Evolutionary conservation across 139 green algal genomes (phyloP), one percentile per base, ranked within the genome.

Genomic region (Coelastrella sp.): DNA sequence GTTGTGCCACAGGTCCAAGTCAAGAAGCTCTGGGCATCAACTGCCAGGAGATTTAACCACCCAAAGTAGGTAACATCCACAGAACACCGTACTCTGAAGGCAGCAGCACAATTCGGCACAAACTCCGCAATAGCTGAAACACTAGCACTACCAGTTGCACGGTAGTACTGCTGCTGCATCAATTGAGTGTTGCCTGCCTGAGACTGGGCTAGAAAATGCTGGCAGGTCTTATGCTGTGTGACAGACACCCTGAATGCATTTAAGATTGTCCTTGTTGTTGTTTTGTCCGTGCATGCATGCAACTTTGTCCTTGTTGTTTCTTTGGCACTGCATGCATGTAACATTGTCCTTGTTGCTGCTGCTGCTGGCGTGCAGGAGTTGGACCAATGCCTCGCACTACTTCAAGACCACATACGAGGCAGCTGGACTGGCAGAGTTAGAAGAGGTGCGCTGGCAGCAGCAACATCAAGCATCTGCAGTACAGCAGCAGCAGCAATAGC

Each of bases 371-470:
- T n/a, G 3, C 64, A 87, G 68, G 66, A 80, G 68, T 5, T 88
- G 83, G 83, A 88, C 83, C 66, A 88, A 88, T 73, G 83, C 68
- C 20, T 88, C 83, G 5, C 68, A 88, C 68, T 80, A 80, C 54
- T 88, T 88, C 83, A 88, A 60, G 83, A 71, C 68, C 3, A 68
- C 83, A 23, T 88, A 71, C 10, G 83, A 88, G 54, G 7, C 66
- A 58, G 17, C 68, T 23, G 83, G 83, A 5, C 83, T 88, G 8
- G 14, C 8, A 14, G 17, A 80, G 19, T 10, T 81, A 13, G 83
- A 88, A 32, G 23, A 80, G 7, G 83, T 88, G 64, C 77, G 82
- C 64, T 7, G 4, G 78, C 80, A 86, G 80, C 59, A 86, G 80
- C 60, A 57, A 5, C 57, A 57, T 3, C 19, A 73, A 47, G 32